Conservation (phyloP, 2,329 filamentous ascomycete genomes). For the Cladophialophora bantiana region DNA sequence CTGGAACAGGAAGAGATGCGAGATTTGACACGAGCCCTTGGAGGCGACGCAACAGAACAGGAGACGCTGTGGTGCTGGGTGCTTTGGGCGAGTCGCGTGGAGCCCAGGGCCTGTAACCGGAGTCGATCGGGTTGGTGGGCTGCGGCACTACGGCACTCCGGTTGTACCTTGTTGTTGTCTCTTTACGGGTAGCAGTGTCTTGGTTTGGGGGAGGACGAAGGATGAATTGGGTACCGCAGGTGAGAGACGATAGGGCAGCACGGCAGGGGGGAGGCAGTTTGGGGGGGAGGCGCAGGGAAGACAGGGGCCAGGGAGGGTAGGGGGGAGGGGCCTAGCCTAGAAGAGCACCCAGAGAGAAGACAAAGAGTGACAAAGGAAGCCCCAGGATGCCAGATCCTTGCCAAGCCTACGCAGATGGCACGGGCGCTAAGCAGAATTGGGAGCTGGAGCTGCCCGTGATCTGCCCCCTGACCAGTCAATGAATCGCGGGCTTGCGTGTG, state of each 20-base stretch:
- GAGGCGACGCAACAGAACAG: neutral
- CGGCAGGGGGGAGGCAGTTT: neutral
- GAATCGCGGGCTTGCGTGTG: conserved; percentile 1
- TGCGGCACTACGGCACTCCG: conserved; percentile 7
- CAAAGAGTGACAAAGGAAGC: neutral
- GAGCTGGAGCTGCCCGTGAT: neutral
- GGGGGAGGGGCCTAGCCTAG: conserved; percentile 1
- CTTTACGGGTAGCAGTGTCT: conserved; percentile 8
- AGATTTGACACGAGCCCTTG: conserved; percentile 27
- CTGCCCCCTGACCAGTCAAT: neutral
- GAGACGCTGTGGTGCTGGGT: neutral
- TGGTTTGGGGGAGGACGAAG: conserved; percentile 8
- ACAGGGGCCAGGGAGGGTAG: neutral
- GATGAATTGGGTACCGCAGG: neutral
- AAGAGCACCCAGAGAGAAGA: neutral
- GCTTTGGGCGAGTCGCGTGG: neutral
- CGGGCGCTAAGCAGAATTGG: conserved; percentile 6
- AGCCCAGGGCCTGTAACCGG: conserved; percentile 1
- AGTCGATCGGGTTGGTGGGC: conserved; percentile 6
- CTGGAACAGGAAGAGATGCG: conserved; percentile 36
- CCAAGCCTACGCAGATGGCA: neutral
- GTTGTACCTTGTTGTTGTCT: neutral
- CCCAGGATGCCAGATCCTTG: conserved; percentile 1
- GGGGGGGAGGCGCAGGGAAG: conserved; percentile 1
- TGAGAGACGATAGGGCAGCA: neutral